A percentile compares a stretch with the other conserved stretches of the same genome.
These are phyloP conservation scores for Verticillium dahliae DNA, from an alignment of 2,329 filamentous ascomycete species.

Conservation along the genomic window DNA sequence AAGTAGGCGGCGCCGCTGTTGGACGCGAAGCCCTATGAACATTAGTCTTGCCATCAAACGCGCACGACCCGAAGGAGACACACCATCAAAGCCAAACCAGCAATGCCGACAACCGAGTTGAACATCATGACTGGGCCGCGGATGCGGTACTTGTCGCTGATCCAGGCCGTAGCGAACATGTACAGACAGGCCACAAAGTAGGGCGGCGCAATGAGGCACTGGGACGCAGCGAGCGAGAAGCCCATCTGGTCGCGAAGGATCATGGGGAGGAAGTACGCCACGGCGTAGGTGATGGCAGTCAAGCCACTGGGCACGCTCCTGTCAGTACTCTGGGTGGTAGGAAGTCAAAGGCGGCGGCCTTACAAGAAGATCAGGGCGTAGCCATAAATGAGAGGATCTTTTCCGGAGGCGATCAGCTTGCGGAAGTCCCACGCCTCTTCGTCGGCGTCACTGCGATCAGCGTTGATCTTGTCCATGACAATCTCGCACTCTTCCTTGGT, in stretches of 20 bases:
- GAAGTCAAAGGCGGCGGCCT: neutral
- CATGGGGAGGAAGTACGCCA: constrained; percentile 50
- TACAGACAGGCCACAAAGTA: constrained; percentile 54
- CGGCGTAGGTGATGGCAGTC: constrained; percentile 19
- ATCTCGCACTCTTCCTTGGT: constrained; percentile 51
- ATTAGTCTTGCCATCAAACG: neutral
- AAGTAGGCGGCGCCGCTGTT: constrained; percentile 56
- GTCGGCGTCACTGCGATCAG: constrained; percentile 59
- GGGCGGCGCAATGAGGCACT: constrained; percentile 49
- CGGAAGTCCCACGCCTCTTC: constrained; percentile 59
- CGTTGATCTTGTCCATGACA: constrained; percentile 59
- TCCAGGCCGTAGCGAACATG: constrained; percentile 56
- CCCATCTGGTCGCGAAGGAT: constrained; percentile 36
- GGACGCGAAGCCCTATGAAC: constrained; percentile 34
- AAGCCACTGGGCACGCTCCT: neutral
- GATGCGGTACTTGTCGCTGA: constrained; percentile 57
- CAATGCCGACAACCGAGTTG: constrained; percentile 52
- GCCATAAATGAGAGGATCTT: neutral
- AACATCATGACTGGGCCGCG: constrained; percentile 62
- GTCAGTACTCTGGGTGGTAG: neutral
- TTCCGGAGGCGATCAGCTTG: constrained; percentile 32
- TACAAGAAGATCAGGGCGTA: constrained; percentile 1
- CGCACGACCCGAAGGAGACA: neutral
- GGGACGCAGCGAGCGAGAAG: constrained; percentile 7
- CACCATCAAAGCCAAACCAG: constrained; percentile 57